Percentiles rank a stretch among this genome's conserved stretches.
Evolutionary conservation across 2,329 filamentous ascomycete species (phyloP).

Genomic region (Aspergillus uvarum): DNA sequence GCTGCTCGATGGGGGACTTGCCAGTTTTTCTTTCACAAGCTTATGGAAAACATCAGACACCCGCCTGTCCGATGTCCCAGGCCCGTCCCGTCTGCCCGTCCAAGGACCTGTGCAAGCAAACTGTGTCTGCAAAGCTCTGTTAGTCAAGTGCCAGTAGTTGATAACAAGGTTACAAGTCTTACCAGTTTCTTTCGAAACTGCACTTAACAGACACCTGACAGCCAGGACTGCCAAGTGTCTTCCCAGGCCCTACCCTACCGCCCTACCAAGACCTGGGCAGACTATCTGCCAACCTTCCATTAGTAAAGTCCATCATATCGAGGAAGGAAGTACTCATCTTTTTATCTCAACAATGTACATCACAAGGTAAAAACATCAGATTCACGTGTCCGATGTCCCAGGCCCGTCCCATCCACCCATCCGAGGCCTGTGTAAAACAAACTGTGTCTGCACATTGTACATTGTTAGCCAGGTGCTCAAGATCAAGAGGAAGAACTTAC

Average conservation of each 20-base stretch:
- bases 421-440: background rate
- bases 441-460: background rate
- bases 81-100: slow-evolving; percentile 17
- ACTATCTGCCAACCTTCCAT: background rate
- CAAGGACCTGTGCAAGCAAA: background rate
- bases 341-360: too few species aligned
- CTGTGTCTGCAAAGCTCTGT: background rate
- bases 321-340: background rate
- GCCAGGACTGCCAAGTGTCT: too few species aligned
- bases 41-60: too few species aligned
- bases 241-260: background rate
- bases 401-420: slow-evolving; percentile 18
- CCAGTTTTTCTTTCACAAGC: too few species aligned
- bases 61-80: slow-evolving; percentile 6
- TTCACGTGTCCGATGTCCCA: slow-evolving; percentile 2
- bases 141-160: background rate
- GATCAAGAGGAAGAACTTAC: too few species aligned
- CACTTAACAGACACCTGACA: background rate
- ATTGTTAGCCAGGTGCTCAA: background rate
- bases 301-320: background rate
- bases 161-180: background rate
- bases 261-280: background rate
- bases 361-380: too few species aligned
- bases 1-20: too few species aligned
- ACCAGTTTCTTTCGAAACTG: too few species aligned